Evolutionary conservation across 805 yeast species (phyloP).

Genomic region (Starmerella floris): DNA sequence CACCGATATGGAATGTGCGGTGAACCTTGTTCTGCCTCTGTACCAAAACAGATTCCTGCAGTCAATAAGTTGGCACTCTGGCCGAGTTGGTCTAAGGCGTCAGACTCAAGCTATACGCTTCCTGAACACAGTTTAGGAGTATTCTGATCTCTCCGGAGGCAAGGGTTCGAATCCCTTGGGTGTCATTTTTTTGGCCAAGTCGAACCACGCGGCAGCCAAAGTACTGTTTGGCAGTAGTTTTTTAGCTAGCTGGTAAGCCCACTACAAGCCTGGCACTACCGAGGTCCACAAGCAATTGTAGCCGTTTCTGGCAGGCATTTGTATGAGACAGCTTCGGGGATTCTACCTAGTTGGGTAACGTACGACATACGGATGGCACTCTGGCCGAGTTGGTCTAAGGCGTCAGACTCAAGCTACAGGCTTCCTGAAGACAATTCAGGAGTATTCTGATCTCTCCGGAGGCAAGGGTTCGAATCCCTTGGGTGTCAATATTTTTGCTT

Average conservation of each 20-base stretch:
- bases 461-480: conserved; percentile 23
- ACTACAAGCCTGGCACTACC: background rate
- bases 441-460: conserved; percentile 22
- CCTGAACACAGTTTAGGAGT: conserved; percentile 14
- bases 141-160: conserved; percentile 23
- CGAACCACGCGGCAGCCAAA: no score
- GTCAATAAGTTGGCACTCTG: no score
- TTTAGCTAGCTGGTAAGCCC: no score
- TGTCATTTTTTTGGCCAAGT: conserved; percentile 16
- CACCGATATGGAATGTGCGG: no score
- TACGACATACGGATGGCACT: conserved; percentile 11
- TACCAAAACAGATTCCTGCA: no score
- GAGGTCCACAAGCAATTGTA: background rate
- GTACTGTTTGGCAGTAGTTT: no score
- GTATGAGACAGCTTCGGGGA: no score
- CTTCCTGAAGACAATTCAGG: conserved; percentile 14
- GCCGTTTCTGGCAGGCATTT: no score
- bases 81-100: conserved; percentile 23
- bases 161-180: conserved; percentile 22
- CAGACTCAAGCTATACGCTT: conserved; percentile 20
- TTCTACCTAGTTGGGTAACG: no score
- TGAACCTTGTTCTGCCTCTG: no score
- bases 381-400: conserved; percentile 23
- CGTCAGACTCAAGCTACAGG: conserved; percentile 20
- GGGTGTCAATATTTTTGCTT: conserved; percentile 15